A percentile compares a stretch with the other conserved stretches of the same genome.
phyloP scores from a whole-genome alignment of 2,329 filamentous ascomycete genomes.

The Aspergillus neotritici region DNA sequence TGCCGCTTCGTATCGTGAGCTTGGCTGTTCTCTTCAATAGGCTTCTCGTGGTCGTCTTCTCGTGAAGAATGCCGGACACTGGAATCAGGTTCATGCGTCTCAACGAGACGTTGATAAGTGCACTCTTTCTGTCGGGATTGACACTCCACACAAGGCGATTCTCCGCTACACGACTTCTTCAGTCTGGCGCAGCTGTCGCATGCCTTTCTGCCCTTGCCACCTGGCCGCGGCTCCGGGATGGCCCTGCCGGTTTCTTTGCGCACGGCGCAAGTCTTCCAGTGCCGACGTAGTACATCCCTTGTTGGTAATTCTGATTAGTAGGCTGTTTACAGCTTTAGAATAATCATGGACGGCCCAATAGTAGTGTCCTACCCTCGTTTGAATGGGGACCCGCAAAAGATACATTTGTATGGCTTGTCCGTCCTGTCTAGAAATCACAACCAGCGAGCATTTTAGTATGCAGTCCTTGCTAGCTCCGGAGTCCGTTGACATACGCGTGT shows the following conservation, averaged over 20 bases:
- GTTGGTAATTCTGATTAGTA: not conserved
- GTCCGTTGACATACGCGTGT: conserved; percentile 17
- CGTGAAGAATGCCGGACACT: not conserved
- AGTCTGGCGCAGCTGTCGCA: conserved; percentile 26
- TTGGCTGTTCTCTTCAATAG: not conserved
- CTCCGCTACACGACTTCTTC: conserved; percentile 23
- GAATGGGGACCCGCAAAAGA: conserved; percentile 22
- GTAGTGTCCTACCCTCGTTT: conserved; percentile 19
- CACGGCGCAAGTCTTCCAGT: conserved; percentile 25
- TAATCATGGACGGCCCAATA: not conserved
- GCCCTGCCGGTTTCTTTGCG: conserved; percentile 15
- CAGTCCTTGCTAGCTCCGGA: conserved; percentile 1
- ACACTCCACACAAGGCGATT: conserved; percentile 21
- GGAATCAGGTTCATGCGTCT: not conserved
- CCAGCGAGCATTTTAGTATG: not conserved
- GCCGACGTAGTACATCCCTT: conserved; percentile 23
- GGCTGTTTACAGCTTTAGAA: not conserved
- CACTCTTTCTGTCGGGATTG: conserved; percentile 15
- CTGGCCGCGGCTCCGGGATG: conserved; percentile 19
- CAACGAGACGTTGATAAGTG: conserved; percentile 18
- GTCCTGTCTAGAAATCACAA: conserved; percentile 14
- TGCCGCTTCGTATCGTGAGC: conserved; percentile 1
- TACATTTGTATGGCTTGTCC: conserved; percentile 15
- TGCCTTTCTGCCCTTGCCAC: conserved; percentile 25
- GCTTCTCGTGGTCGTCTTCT: not conserved